phyloP scores from a whole-genome alignment of 1,284 basidiomycete genomes.

The Cryptococcus amylolentus region DNA sequence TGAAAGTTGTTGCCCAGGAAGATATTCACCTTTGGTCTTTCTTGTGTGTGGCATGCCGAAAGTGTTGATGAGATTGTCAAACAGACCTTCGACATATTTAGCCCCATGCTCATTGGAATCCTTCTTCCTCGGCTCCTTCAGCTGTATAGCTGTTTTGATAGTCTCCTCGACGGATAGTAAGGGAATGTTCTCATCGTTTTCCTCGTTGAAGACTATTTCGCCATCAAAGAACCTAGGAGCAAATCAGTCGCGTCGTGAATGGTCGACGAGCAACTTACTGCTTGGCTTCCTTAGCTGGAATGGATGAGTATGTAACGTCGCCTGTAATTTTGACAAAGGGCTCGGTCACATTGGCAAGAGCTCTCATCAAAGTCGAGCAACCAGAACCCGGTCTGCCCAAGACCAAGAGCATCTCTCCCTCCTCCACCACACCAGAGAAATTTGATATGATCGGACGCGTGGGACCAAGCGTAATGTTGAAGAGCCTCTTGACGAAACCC shows the following conservation, averaged over 20 bases:
- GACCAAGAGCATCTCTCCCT: constrained; percentile 21
- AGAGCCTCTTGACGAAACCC: neutral
- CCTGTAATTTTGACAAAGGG: constrained; percentile 37
- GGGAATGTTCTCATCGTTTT: constrained; percentile 15
- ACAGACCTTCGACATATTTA: neutral
- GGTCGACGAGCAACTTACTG: neutral
- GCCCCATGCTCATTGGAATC: constrained; percentile 11
- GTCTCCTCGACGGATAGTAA: neutral
- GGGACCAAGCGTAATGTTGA: neutral
- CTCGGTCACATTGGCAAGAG: constrained; percentile 34
- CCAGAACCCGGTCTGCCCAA: constrained; percentile 35
- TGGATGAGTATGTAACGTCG: constrained; percentile 27
- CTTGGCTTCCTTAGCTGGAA: constrained; percentile 1
- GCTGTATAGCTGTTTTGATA: neutral
- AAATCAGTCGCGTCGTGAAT: neutral
- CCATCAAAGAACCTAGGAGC: constrained; percentile 1
- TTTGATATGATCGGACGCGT: neutral
- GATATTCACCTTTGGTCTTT: neutral
- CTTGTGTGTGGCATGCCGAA: neutral
- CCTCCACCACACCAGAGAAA: neutral
- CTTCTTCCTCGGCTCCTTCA: constrained; percentile 20
- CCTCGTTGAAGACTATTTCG: constrained; percentile 19
- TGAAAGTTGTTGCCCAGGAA: constrained; percentile 2
- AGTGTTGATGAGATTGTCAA: neutral
- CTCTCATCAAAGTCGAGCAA: constrained; percentile 44